phyloP scores from a whole-genome alignment of 495 filamentous ascomycete species.

The Clohesyomyces aquaticus region DNA sequence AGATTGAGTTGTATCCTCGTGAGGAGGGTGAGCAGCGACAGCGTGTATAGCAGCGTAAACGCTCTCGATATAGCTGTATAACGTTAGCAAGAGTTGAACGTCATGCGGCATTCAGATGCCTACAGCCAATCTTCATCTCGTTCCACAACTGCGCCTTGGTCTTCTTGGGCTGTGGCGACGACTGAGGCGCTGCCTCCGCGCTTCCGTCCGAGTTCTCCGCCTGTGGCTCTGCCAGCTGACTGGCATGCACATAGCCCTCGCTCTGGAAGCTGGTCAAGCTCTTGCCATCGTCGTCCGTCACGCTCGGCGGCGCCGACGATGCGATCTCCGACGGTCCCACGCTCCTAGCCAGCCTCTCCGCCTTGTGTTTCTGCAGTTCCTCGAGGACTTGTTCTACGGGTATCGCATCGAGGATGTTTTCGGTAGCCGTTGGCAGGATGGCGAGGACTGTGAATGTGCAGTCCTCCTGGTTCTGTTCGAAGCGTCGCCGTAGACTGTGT shows the following conservation, averaged over 20 bases:
- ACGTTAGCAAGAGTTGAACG: conserved; percentile 12
- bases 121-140: conserved; percentile 94
- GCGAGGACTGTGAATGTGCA: conserved; percentile 97
- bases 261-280: conserved; percentile 77
- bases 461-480: conserved; percentile 98
- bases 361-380: conserved; percentile 92
- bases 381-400: conserved; percentile 87
- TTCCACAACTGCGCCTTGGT: conserved; percentile 95
- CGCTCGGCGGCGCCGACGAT: conserved; percentile 73
- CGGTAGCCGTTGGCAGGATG: conserved; percentile 86
- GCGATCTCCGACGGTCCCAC: conserved; percentile 54
- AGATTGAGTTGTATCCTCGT: conserved; percentile 97
- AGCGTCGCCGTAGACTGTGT: conserved; percentile 82
- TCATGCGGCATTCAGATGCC: conserved; percentile 34
- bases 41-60: conserved; percentile 88
- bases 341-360: conserved; percentile 68
- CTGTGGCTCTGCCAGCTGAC: conserved; percentile 62
- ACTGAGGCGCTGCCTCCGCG: conserved; percentile 41
- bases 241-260: conserved; percentile 78
- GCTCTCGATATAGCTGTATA: conserved; percentile 79
- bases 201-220: conserved; percentile 41
- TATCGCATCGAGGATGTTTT: conserved; percentile 83
- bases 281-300: conserved; percentile 78
- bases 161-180: conserved; percentile 59
- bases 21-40: conserved; percentile 85